These are phyloP conservation scores for Aspergillus sclerotialis DNA, from an alignment of 2,329 filamentous ascomycete genomes.

Conservation along the genomic window DNA sequence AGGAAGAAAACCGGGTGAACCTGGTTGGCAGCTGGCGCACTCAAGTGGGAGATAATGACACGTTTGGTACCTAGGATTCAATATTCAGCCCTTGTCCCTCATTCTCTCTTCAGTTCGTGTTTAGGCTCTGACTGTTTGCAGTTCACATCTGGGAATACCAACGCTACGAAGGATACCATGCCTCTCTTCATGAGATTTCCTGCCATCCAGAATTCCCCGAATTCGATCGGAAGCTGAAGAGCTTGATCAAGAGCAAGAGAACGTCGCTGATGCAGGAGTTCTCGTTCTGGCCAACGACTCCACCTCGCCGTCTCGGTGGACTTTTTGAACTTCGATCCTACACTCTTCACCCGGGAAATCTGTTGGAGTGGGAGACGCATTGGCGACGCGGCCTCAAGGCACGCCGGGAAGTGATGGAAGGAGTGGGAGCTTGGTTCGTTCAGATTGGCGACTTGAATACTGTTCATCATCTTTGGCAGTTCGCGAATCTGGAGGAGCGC, in stretches of 20 bases:
- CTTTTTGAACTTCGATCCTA: conserved; percentile 96
- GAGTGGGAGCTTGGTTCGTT: conserved; percentile 96
- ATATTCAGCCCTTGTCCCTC: not conserved
- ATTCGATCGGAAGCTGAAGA: conserved; percentile 78
- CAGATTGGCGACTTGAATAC: conserved; percentile 97
- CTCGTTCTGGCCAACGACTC: conserved; percentile 96
- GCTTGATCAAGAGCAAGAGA: conserved; percentile 75
- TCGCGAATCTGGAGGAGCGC: conserved; percentile 91
- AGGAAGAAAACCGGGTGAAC: conserved; percentile 86
- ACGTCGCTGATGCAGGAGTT: conserved; percentile 98
- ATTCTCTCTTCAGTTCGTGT: not conserved
- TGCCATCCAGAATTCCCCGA: conserved; percentile 73
- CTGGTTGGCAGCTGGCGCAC: conserved; percentile 97
- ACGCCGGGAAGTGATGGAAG: conserved; percentile 94
- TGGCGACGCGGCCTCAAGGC: conserved; percentile 91
- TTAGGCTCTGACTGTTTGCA: conserved; percentile 38
- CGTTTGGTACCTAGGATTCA: conserved; percentile 64
- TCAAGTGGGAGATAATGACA: conserved; percentile 94
- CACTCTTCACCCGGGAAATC: conserved; percentile 88
- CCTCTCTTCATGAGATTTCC: conserved; percentile 78
- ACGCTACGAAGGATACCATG: conserved; percentile 91
- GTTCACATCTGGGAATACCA: conserved; percentile 99
- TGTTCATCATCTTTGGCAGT: conserved; percentile 97
- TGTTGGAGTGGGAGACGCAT: conserved; percentile 98
- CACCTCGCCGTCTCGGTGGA: conserved; percentile 81